Percentiles rank a stretch among this genome's conserved stretches.
These are phyloP conservation scores for Circinella umbellata DNA, from an alignment of 371 early-diverging fungal genomes.

Conservation along the genomic window DNA sequence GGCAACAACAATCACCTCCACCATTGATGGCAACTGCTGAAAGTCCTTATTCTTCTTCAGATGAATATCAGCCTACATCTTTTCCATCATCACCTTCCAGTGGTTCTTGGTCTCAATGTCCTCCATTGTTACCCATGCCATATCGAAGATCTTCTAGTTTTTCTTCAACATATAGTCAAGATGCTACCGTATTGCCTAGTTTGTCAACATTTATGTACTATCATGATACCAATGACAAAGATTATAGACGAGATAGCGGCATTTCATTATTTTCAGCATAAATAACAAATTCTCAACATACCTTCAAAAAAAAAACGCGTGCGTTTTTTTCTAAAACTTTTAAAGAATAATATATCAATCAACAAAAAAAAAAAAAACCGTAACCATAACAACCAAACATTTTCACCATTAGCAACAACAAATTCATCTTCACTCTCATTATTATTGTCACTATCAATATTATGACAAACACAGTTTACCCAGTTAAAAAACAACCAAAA, in stretches of 20 bases:
- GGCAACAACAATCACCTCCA: slow-evolving; percentile 15
- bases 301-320: not conserved
- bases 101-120: slow-evolving; percentile 25
- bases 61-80: slow-evolving; percentile 23
- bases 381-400: too few species aligned
- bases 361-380: too few species aligned
- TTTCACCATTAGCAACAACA: not conserved
- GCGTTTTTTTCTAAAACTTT: not conserved
- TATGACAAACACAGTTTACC: too few species aligned
- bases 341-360: too few species aligned
- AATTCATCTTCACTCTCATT: not conserved
- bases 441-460: too few species aligned
- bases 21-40: slow-evolving; percentile 16
- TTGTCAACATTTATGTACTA: slow-evolving; percentile 25
- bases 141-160: slow-evolving; percentile 11
- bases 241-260: slow-evolving; percentile 31
- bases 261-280: slow-evolving; percentile 28
- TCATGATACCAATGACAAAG: not conserved
- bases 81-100: slow-evolving; percentile 40
- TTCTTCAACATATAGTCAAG: slow-evolving; percentile 2
- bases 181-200: slow-evolving; percentile 30
- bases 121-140: slow-evolving; percentile 11
- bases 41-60: slow-evolving; percentile 29
- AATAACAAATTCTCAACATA: not conserved
- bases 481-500: too few species aligned